A percentile compares a stretch with the other conserved stretches of the same genome.
Conservation (phyloP, 495 filamentous ascomycete species). For the Tetracladium marchalianum region DNA sequence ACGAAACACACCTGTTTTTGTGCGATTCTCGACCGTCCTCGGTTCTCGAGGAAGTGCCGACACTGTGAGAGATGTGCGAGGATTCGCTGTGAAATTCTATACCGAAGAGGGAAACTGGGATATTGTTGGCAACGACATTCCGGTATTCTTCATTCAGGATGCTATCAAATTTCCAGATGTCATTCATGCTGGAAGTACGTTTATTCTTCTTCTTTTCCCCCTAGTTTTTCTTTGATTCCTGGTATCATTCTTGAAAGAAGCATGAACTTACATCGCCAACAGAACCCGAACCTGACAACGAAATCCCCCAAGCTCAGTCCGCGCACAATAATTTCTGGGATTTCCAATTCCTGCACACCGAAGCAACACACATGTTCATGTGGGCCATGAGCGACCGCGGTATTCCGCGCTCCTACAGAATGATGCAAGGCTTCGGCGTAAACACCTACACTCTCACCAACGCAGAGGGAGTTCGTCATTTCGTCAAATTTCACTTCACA, state of each 20-base stretch:
- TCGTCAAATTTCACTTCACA: constrained; percentile 77
- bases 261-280: constrained; percentile 20
- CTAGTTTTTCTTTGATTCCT: too few species aligned
- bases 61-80: constrained; percentile 72
- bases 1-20: constrained; percentile 67
- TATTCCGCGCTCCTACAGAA: constrained; percentile 72
- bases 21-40: constrained; percentile 77
- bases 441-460: constrained; percentile 74
- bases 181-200: constrained; percentile 57
- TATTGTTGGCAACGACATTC: constrained; percentile 57
- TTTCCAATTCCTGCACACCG: constrained; percentile 52
- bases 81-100: constrained; percentile 74
- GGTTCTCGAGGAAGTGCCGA: constrained; percentile 70
- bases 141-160: constrained; percentile 65
- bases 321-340: constrained; percentile 61
- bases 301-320: constrained; percentile 49
- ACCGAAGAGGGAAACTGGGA: constrained; percentile 52
- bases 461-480: constrained; percentile 56
- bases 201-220: not conserved
- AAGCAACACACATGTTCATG: constrained; percentile 78
- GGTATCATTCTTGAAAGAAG: too few species aligned
- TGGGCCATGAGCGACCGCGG: constrained; percentile 74
- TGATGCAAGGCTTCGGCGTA: constrained; percentile 91
- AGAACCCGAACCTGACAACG: constrained; percentile 73
- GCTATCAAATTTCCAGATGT: constrained; percentile 67